Base-by-base conservation (phyloP, 2,329 filamentous ascomycete species). In the Westerdykella ornata region DNA sequence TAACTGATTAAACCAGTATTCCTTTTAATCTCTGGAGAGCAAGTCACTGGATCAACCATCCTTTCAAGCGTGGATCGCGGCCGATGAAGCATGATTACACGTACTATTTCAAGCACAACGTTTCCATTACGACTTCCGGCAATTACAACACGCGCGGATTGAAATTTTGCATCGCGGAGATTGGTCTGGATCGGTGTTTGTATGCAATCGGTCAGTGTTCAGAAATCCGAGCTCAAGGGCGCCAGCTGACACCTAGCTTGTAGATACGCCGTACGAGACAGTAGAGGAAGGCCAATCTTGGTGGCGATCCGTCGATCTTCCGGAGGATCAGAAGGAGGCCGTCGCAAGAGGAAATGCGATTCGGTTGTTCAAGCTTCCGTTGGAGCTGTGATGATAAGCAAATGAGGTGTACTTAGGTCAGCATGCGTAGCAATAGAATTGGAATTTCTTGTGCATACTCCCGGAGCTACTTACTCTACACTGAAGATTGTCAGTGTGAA, bases 1-100 rank as follows among this genome's bases (percentile, higher is more conserved):
- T 12, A 40, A 7, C 44, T 54, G 6, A 53, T 28, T 14, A 18
- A 13, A 2, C 4, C 26, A 70, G 67, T 3, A 68, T 73, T 28
- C 69, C 69, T 0, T 71, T 72, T 55, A 71, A 72, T 37, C 43
- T 62, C 3, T 60, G 56, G 56, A 51, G 52, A 14, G 66, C 67
- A 22, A 54, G 50, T 26, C 67, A 72, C 55, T 70, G 67, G 68
- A 68, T 68, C 50, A 69, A 70, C 47, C 68, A 70, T 44, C 67
- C 66, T 0, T 64, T 67, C 22, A 71, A 71, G 43, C 61, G 57
- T 29, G 55, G 53, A 3, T 54, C 52, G 0, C 48, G 66, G 18
- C 64, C 67, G 2, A 68, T 63, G 32, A 67, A 65, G 46, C 45
- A 69, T 4, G 67, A 70, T 35, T 60, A 57, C 31, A 47, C 42